A percentile compares a stretch with the other conserved stretches of the same genome.
Evolutionary conservation across 129 eudicot species (phyloP).

Genomic region (Gnaphalium uliginosum): DNA sequence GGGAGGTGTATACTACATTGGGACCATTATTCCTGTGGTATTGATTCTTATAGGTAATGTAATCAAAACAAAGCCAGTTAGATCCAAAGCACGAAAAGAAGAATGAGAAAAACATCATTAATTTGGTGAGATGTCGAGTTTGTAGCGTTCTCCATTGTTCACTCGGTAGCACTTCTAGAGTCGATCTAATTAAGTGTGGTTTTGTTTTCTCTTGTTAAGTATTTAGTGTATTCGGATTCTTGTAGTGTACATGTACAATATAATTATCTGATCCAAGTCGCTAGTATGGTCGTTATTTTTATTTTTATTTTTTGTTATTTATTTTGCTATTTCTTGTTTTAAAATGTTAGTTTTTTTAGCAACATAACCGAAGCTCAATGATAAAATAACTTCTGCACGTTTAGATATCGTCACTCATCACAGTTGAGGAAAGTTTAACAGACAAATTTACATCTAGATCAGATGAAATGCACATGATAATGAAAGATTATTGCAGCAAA

Average conservation of each 20-base stretch:
- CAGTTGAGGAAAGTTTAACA: too few species aligned
- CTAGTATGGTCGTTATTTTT: too few species aligned
- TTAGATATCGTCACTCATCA: too few species aligned
- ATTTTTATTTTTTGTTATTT: background rate
- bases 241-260: constrained; percentile 8
- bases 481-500: too few species aligned
- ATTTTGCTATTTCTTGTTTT: too few species aligned
- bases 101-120: constrained; percentile 43
- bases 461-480: too few species aligned
- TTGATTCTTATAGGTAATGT: constrained; percentile 53
- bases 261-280: constrained; percentile 7
- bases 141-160: constrained; percentile 19
- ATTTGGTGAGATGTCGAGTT: background rate
- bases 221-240: background rate
- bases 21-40: constrained; percentile 30
- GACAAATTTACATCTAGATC: too few species aligned
- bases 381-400: too few species aligned
- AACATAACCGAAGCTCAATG: too few species aligned
- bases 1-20: constrained; percentile 39
- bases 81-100: constrained; percentile 75
- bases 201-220: background rate
- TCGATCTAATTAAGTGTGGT: background rate
- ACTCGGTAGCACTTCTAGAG: background rate
- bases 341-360: too few species aligned
- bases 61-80: constrained; percentile 67